Evolutionary conservation across 768 basidiomycete genomes (phyloP), one percentile per base, ranked within the genome.

Genomic region (Chalciporus piperatus): DNA sequence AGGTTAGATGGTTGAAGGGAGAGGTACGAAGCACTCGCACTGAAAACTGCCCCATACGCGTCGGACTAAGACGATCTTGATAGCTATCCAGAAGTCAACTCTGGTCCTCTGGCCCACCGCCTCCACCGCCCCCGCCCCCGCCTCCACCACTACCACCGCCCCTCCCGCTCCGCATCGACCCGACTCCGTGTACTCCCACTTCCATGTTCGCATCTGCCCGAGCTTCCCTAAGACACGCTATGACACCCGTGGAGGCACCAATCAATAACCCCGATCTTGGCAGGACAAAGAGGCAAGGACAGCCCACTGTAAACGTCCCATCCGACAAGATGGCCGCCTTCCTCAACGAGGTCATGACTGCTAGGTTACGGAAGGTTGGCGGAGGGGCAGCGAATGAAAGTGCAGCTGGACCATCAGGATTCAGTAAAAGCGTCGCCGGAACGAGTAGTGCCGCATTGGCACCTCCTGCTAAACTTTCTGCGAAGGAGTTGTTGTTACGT

Each of bases 301-400:
- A 80, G 51, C 84, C 89, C 0, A 82, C 85, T 0, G 74, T 90
- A 11, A 85, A 85, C n/a, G 75, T 92, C 10, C 78, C 87, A 0
- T 77, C 84, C 2, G 89, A 91, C 54, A 87, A 91, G 65, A 89
- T 92, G 86, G 85, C 85, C 0, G 87, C 84, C 1, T 92, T 92
- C 60, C 67, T 92, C 55, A 83, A 71, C 6, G 89, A 92, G 65
- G 83, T 92, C 76, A 91, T 89, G 74, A 85, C 79, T 1, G 85
- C 83, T 22, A 74, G 84, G 43, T 60, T 92, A 45, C 77, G 79
- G 55, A 88, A 80, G 65, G 81, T 85, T 0, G 67, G 68, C 37
- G 64, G 52, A 41, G 42, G 10, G 14, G 53, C 56, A 55, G 60
- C 60, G 2, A 60, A 54, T 23, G 60, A 55, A 19, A 61, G 63